Conservation (phyloP, 495 filamentous ascomycete species). For the Tricharina praecox region DNA sequence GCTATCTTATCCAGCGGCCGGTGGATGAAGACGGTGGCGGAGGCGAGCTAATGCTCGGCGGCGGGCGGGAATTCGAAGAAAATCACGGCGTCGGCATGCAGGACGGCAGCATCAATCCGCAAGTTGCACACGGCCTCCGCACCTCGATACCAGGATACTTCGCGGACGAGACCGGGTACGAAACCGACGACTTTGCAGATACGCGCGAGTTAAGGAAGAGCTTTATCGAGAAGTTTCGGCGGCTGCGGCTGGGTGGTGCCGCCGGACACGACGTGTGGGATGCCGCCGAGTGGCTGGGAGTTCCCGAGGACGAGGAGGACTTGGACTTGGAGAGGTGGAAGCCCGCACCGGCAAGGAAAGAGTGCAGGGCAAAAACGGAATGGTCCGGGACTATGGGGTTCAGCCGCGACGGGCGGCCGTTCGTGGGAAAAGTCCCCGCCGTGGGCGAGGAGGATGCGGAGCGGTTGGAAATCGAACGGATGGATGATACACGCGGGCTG, state of each 20-base stretch:
- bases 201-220: slow-evolving; percentile 20
- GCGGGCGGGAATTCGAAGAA: slow-evolving; percentile 36
- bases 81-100: slow-evolving; percentile 38
- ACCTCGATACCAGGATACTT: slow-evolving; percentile 11
- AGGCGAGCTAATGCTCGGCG: slow-evolving; percentile 49
- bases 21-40: slow-evolving; percentile 31
- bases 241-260: slow-evolving; percentile 22
- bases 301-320: neutral
- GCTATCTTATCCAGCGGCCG: slow-evolving; percentile 61
- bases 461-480: slow-evolving; percentile 9
- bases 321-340: neutral
- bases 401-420: slow-evolving; percentile 49
- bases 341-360: neutral
- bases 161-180: slow-evolving; percentile 28
- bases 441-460: slow-evolving; percentile 29
- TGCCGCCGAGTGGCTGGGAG: slow-evolving; percentile 15
- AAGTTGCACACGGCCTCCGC: slow-evolving; percentile 36
- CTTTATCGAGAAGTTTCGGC: slow-evolving; percentile 26
- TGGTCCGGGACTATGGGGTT: slow-evolving; percentile 83
- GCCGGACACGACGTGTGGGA: slow-evolving; percentile 15
- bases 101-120: slow-evolving; percentile 40
- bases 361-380: slow-evolving; percentile 25
- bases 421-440: slow-evolving; percentile 43
- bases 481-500: slow-evolving; percentile 29
- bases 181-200: slow-evolving; percentile 25